Evolutionary conservation across 768 basidiomycete species (phyloP).

Genomic region (Tylopilus plumbeoviolaceoides): DNA sequence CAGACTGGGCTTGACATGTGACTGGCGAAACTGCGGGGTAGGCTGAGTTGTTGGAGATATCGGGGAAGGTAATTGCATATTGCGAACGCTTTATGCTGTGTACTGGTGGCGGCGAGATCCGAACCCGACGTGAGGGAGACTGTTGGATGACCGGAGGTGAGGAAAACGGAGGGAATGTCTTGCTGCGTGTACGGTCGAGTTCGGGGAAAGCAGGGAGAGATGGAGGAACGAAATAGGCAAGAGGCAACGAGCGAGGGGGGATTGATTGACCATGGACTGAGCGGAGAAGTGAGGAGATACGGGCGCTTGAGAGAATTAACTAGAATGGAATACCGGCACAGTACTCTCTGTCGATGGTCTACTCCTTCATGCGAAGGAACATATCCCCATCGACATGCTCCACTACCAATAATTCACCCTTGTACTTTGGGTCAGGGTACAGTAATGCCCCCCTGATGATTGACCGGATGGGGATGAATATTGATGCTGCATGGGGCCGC

Average conservation of each 20-base stretch:
- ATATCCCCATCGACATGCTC: no score
- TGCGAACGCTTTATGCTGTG: constrained; percentile 18
- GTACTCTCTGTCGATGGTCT: no score
- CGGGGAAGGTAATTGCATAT: constrained; percentile 50
- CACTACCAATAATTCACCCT: no score
- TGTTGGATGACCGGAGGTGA: constrained; percentile 34
- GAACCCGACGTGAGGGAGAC: constrained; percentile 13
- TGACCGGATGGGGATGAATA: no score
- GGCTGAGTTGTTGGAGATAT: constrained; percentile 47
- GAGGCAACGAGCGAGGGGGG: constrained; percentile 30
- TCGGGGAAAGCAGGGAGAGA: constrained; percentile 38
- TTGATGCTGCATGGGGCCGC: no score
- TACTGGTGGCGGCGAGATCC: constrained; percentile 1
- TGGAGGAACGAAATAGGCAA: constrained; percentile 54
- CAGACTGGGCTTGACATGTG: no score
- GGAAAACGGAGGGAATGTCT: constrained; percentile 61
- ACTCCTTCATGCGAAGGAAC: no score
- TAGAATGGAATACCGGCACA: constrained; percentile 36
- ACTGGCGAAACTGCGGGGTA: constrained; percentile 22
- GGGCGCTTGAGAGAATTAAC: constrained; percentile 25
- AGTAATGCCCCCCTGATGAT: no score
- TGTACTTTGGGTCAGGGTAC: no score
- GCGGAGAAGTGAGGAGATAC: constrained; percentile 4
- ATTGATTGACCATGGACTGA: constrained; percentile 34
- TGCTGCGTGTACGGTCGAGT: constrained; percentile 43